These are phyloP conservation scores for Dillenia suffruticosa DNA, from an alignment of 164 flowering plant species.

Conservation along the genomic window DNA sequence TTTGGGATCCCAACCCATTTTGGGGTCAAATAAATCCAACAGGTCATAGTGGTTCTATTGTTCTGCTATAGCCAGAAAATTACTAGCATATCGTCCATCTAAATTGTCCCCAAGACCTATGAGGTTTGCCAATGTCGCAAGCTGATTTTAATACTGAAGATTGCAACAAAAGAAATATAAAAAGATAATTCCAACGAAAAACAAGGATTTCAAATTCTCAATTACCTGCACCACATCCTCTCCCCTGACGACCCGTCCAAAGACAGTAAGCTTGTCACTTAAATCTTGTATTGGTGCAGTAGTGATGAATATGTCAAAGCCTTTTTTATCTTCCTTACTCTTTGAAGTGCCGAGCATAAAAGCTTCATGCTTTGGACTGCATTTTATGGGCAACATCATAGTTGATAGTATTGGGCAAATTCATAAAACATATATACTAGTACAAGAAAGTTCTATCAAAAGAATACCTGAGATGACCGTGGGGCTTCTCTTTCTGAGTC, in stretches of 20 bases:
- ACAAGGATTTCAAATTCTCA: neutral
- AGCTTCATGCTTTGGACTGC: conserved; percentile 87
- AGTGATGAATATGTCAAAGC: conserved; percentile 76
- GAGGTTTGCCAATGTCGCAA: too few species aligned
- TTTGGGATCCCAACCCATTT: too few species aligned
- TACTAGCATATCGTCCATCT: too few species aligned
- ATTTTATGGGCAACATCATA: neutral
- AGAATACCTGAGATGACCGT: conserved; percentile 52
- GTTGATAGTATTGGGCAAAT: too few species aligned
- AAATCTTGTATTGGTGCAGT: conserved; percentile 87
- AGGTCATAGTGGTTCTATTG: too few species aligned
- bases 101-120: too few species aligned
- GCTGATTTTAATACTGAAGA: too few species aligned
- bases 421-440: neutral
- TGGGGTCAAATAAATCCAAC: too few species aligned
- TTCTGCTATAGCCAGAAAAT: too few species aligned
- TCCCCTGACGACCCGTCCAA: conserved; percentile 91
- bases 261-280: conserved; percentile 72
- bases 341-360: conserved; percentile 95
- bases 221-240: conserved; percentile 87
- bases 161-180: too few species aligned
- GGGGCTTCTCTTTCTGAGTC: conserved; percentile 63
- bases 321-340: conserved; percentile 42
- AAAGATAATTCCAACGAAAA: neutral
- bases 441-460: conserved; percentile 1